Evolutionary conservation across 192 early-diverging fungal genomes (phyloP), one percentile per base, ranked within the genome.

Genomic region (Phlyctochytrium bullatum): DNA sequence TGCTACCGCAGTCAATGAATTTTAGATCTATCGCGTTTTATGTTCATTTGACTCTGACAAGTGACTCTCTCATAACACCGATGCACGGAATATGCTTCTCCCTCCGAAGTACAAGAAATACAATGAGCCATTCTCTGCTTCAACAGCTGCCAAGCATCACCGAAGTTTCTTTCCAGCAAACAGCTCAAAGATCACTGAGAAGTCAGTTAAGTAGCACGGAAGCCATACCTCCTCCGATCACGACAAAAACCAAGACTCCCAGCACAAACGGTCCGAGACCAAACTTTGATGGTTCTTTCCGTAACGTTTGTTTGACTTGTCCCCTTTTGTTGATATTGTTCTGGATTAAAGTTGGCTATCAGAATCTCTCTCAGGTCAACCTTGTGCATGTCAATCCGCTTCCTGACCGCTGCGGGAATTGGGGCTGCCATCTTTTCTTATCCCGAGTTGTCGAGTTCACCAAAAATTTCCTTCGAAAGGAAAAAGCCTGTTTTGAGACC

Each of bases 341-440:
- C 40, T 47, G 40, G 6, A 14, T 47, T 6, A 47, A 47, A 47
- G 40, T 47, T 14, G 20, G 40, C 6, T 14, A 14, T 47, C 10
- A 20, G 40, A 47, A 47, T 47, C 6, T 20, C 10, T 14, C 20
- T 47, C 40, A 20, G 20, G 6, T 20, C 20, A 14, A 47, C 40
- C 40, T 47, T 47, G 20, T 47, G 20, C 10, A 47, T 20, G 20
- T 47, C 40, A 47, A 14, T 47, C 40, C 20, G 6, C 6, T 47
- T 47, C 20, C 40, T 6, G 20, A 47, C 40, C 6, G 40, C 6
- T 47, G 10, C 10, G 40, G 40, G 40, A 47, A 47, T 47, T 47
- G 40, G 40, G 40, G 40, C 20, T 47, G 40, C 40, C 40, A 47
- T 47, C n/a, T n/a, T n/a, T n/a, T n/a, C n/a, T n/a, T n/a, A n/a